Conservation (phyloP, 371 early-diverging fungal genomes). For the Mortierella sp. region DNA sequence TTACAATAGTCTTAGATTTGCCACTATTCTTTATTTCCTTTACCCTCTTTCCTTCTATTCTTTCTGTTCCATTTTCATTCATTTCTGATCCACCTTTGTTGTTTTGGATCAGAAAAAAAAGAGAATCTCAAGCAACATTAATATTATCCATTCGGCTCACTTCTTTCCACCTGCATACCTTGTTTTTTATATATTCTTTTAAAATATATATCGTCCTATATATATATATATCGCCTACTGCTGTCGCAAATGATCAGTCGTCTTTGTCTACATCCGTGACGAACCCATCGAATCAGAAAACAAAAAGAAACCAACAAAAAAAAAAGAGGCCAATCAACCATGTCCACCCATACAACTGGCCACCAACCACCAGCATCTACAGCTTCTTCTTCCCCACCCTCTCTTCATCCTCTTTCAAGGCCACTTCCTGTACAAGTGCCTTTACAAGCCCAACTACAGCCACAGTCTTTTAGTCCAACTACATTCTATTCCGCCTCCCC, state of each 20-base stretch:
- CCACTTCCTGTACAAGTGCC: conserved; percentile 23
- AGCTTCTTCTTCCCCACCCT: conserved; percentile 10
- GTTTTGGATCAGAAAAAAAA: neutral
- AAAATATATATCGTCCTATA: neutral
- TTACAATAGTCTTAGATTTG: neutral
- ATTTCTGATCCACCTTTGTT: no score
- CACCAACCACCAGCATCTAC: conserved; percentile 10
- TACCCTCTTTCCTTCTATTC: no score
- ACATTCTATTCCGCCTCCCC: conserved; percentile 33
- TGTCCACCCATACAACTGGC: conserved; percentile 16
- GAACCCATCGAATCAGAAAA: neutral
- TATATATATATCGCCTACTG: neutral
- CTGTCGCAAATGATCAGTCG: conserved; percentile 34
- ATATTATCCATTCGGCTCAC: neutral
- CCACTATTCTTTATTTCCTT: neutral
- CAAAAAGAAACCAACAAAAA: neutral
- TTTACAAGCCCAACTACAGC: neutral
- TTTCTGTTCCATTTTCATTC: no score
- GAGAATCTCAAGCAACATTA: neutral
- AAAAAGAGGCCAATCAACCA: neutral
- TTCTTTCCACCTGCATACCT: neutral
- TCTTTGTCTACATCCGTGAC: conserved; percentile 22
- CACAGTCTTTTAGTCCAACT: conserved; percentile 17
- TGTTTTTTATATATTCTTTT: neutral
- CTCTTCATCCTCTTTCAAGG: conserved; percentile 13